phyloP scores from a whole-genome alignment of 2,329 filamentous ascomycete species.

The Cordyceps tenuipes region DNA sequence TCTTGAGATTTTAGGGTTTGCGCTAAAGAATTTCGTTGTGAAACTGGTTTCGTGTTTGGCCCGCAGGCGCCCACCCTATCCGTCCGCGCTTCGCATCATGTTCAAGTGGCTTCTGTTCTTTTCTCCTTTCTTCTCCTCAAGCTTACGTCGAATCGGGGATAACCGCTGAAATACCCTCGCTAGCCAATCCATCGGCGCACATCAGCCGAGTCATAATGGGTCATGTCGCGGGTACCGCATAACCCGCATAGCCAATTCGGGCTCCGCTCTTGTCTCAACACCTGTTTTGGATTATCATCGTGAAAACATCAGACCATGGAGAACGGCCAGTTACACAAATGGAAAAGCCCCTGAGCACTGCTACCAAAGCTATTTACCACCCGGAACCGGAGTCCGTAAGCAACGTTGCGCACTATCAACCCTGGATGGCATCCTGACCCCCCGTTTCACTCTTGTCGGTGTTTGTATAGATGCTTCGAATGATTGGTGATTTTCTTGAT shows the following conservation, averaged over 20 bases:
- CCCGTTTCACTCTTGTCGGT: neutral
- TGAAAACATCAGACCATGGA: neutral
- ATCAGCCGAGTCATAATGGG: neutral
- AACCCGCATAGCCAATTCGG: neutral
- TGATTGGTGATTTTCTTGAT: neutral
- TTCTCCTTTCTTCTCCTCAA: too few relatives aligned
- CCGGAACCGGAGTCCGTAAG: neutral
- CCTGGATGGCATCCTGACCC: neutral
- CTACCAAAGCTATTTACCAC: neutral
- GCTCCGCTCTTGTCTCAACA: neutral
- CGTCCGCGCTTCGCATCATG: neutral
- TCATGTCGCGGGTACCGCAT: neutral
- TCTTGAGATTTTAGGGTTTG: neutral
- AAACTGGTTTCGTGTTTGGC: slow-evolving; percentile 2
- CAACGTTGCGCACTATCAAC: neutral
- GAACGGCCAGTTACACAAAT: too few relatives aligned
- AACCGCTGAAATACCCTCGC: neutral
- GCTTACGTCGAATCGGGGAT: neutral
- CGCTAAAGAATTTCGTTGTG: neutral
- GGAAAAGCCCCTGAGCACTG: neutral
- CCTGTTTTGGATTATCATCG: neutral
- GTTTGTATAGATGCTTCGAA: neutral
- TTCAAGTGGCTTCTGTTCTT: neutral
- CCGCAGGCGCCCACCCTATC: too few relatives aligned
- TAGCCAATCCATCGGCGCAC: neutral